Conservation (phyloP, 2,329 filamentous ascomycete species). For the Pseudogymnoascus sp. region DNA sequence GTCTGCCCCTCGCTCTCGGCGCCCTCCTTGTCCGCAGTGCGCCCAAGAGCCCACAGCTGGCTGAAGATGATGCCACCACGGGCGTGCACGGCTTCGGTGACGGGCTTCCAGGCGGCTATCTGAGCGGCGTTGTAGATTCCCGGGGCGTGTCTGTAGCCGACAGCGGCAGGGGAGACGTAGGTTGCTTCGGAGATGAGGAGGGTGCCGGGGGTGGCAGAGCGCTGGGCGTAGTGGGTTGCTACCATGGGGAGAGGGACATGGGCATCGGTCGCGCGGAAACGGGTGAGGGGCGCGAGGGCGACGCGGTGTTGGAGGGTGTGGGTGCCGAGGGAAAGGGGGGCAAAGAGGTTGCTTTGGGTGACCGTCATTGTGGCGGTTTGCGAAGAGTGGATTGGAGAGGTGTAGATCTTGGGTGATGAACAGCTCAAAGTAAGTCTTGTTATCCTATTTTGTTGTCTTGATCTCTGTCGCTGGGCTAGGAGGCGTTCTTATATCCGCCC, state of each 20-base stretch:
- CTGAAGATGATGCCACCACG: slow-evolving; percentile 51
- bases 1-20: slow-evolving; percentile 15
- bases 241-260: slow-evolving; percentile 38
- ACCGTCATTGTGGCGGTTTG: slow-evolving; percentile 3
- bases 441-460: background rate
- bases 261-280: slow-evolving; percentile 37
- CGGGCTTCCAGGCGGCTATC: slow-evolving; percentile 48
- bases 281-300: slow-evolving; percentile 49
- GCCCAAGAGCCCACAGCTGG: slow-evolving; percentile 55
- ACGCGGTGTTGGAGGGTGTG: slow-evolving; percentile 37
- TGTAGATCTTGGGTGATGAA: background rate
- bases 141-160: slow-evolving; percentile 43
- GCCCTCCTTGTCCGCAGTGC: slow-evolving; percentile 30
- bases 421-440: background rate
- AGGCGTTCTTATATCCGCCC: background rate
- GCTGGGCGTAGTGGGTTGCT: slow-evolving; percentile 45
- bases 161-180: slow-evolving; percentile 38
- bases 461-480: background rate
- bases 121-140: slow-evolving; percentile 48
- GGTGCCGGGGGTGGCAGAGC: slow-evolving; percentile 40
- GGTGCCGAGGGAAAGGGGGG: slow-evolving; percentile 34
- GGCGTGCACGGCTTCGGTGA: slow-evolving; percentile 52
- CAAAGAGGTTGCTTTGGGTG: slow-evolving; percentile 29
- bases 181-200: slow-evolving; percentile 50
- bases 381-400: background rate